Percentiles rank a stretch among this genome's conserved stretches.
phyloP scores from a whole-genome alignment of 306 rosid species.

The Vigna reflexopilosa region DNA sequence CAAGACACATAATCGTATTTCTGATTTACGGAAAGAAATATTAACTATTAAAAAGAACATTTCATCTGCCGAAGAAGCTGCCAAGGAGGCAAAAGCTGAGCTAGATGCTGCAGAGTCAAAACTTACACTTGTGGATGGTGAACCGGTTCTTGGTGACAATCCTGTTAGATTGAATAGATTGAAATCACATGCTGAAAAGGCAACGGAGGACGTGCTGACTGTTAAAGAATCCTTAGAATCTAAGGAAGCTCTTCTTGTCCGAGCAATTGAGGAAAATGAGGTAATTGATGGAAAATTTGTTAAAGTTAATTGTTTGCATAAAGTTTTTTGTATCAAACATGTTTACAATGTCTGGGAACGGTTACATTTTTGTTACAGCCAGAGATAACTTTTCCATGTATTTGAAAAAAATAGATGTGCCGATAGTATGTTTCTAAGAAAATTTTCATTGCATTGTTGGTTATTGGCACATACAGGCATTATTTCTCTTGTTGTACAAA shows the following conservation, averaged over 20 bases:
- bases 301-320: constrained; percentile 2
- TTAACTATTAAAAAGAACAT: constrained; percentile 67
- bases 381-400: neutral
- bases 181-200: constrained; percentile 77
- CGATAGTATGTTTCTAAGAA: neutral
- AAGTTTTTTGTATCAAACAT: constrained; percentile 18
- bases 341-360: constrained; percentile 8
- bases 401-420: constrained; percentile 3
- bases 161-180: constrained; percentile 81
- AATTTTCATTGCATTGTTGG: constrained; percentile 32
- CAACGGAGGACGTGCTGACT: constrained; percentile 76
- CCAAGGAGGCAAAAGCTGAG: constrained; percentile 67
- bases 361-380: neutral
- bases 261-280: constrained; percentile 94
- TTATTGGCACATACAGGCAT: constrained; percentile 60
- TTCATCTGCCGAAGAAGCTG: constrained; percentile 73
- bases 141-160: constrained; percentile 95
- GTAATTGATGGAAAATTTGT: constrained; percentile 50
- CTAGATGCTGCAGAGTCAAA: constrained; percentile 80
- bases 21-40: constrained; percentile 95
- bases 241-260: constrained; percentile 92
- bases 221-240: constrained; percentile 83
- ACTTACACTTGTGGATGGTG: constrained; percentile 89
- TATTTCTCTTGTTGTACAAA: constrained; percentile 78
- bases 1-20: constrained; percentile 93